These are phyloP conservation scores for Acmispon strigosus DNA, from an alignment of 306 rosid species.

Conservation along the genomic window DNA sequence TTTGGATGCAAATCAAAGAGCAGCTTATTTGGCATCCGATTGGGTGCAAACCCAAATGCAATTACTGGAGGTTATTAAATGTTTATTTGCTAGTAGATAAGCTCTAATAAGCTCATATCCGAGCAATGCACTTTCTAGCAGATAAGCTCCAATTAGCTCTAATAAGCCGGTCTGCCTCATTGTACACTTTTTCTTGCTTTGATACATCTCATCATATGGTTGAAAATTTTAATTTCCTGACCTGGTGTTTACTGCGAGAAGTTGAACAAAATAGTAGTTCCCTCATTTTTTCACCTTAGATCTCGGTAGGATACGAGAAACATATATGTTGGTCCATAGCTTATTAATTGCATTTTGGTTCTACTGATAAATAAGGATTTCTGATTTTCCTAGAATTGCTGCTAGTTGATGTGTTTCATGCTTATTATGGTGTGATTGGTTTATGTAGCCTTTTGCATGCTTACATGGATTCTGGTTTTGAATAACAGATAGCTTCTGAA, in stretches of 20 bases:
- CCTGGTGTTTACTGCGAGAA: not conserved
- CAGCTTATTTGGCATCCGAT: no score
- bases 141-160: no score
- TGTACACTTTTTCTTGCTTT: no score
- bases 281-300: not conserved
- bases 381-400: not conserved
- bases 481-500: conserved; percentile 81
- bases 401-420: not conserved
- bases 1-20: no score
- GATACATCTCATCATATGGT: not conserved
- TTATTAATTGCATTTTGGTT: not conserved
- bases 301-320: not conserved
- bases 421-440: not conserved
- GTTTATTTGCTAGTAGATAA: no score
- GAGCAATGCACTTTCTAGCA: no score
- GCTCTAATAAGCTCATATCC: no score
- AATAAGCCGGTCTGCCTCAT: no score
- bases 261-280: not conserved
- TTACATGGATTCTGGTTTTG: not conserved
- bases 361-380: not conserved
- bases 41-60: no score
- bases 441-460: not conserved
- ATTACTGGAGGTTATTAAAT: no score
- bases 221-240: not conserved
- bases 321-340: not conserved